Evolutionary conservation across 1,284 basidiomycete species (phyloP), one percentile per base, ranked within the genome.

Genomic region (Tilletia walkeri): DNA sequence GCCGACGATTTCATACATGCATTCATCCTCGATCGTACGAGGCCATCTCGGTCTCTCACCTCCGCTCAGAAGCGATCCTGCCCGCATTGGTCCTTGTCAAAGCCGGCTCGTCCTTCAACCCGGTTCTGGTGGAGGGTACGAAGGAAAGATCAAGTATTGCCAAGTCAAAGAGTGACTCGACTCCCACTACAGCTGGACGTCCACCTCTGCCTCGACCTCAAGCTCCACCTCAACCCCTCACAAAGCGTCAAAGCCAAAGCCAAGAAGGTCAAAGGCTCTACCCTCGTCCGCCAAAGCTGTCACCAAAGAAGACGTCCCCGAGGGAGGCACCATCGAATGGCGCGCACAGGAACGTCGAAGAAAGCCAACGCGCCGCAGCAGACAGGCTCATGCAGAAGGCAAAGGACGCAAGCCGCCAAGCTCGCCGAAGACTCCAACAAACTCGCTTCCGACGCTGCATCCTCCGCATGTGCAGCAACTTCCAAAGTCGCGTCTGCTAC

Each of bases 131-230:
- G 70, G 74, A 76, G 61, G 63, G 50, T 83, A 82, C 67, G 71
- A 65, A 4, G 80, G 81, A 34, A 65, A 74, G 39, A 70, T 82
- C 68, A 77, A 78, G 68, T 81, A 82, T 63, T 70, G 74, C 70
- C 71, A 73, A 45, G 73, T 83, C 41, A 74, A 78, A 50, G 66
- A 45, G 10, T 83, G 81, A 80, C 72, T 82, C 50, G 75, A 82
- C 61, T 59, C 77, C 39, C 75, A 71, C 12, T 18, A 41, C 16
- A 30, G 68, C 16, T 36, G n/a, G n/a, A n/a, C n/a, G 24, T 30
- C 24, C 24, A 30, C 24, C 24, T 30, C 24, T 30, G 24, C 24
- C 24, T 30, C 20, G 4, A 20, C 50, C 7, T 49, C 38, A 4
- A 20, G 30, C 7, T 36, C 56, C 24, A 38, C 67, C 4, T n/a